Percentiles rank a stretch among this genome's conserved stretches.
Evolutionary conservation across 306 rosid genomes (phyloP).

Genomic region (Medicago lupulina): DNA sequence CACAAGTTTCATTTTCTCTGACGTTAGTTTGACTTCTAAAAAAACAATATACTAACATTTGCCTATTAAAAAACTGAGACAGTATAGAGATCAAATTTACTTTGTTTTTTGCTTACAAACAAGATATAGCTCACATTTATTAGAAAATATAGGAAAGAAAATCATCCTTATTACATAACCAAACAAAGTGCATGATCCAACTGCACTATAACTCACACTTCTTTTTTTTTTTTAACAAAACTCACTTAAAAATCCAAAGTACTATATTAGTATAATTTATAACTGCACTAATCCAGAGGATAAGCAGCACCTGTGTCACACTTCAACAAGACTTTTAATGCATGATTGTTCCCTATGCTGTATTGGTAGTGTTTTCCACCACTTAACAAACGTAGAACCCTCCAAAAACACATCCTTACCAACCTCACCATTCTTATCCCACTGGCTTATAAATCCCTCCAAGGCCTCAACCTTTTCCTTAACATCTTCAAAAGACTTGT

Average conservation of each 20-base stretch:
- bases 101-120: too few relatives aligned
- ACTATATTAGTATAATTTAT: not conserved
- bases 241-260: not conserved
- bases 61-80: too few relatives aligned
- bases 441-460: constrained; percentile 38
- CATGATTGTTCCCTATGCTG: constrained; percentile 37
- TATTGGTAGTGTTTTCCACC: constrained; percentile 59
- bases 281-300: not conserved
- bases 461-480: constrained; percentile 31
- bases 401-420: constrained; percentile 53
- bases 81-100: too few relatives aligned
- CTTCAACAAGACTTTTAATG: constrained; percentile 19
- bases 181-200: not conserved
- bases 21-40: too few relatives aligned
- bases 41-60: too few relatives aligned
- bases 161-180: not conserved
- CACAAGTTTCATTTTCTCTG: too few relatives aligned
- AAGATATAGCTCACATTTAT: too few relatives aligned
- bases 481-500: not conserved
- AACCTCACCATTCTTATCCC: constrained; percentile 22
- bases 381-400: constrained; percentile 54
- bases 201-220: not conserved
- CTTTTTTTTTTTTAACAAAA: too few relatives aligned
- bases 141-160: not conserved
- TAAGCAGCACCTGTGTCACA: not conserved